phyloP scores from a whole-genome alignment of 2,329 filamentous ascomycete species.

The Cryphonectria nitschkei region DNA sequence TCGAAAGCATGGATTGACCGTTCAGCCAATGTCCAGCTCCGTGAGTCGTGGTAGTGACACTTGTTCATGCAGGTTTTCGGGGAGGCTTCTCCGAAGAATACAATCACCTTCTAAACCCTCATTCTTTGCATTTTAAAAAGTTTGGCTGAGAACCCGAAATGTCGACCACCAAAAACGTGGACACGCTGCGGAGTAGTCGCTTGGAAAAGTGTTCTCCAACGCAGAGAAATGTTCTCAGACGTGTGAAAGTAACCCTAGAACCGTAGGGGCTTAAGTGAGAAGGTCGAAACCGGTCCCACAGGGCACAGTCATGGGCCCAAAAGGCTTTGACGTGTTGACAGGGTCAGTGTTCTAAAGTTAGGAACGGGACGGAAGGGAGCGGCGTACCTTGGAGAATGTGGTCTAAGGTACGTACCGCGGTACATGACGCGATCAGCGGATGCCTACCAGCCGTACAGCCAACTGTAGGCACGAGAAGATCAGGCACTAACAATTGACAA shows the following conservation, averaged over 20 bases:
- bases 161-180: neutral
- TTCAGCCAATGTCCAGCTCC: neutral
- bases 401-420: neutral
- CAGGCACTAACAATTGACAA: slow-evolving; percentile 6
- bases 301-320: neutral
- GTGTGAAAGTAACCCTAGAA: neutral
- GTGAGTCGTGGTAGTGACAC: neutral
- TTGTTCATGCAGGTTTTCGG: neutral
- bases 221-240: neutral
- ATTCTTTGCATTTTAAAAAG: neutral
- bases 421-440: neutral
- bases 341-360: slow-evolving; percentile 5
- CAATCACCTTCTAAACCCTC: too few relatives aligned
- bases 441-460: neutral
- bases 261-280: neutral
- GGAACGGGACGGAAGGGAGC: neutral
- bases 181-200: neutral
- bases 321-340: neutral
- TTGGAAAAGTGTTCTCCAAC: neutral
- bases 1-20: neutral
- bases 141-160: neutral
- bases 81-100: neutral
- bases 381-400: neutral
- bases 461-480: neutral
- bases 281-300: slow-evolving; percentile 6